phyloP scores from a whole-genome alignment of 2,329 filamentous ascomycete species.

The Ustulina deusta region DNA sequence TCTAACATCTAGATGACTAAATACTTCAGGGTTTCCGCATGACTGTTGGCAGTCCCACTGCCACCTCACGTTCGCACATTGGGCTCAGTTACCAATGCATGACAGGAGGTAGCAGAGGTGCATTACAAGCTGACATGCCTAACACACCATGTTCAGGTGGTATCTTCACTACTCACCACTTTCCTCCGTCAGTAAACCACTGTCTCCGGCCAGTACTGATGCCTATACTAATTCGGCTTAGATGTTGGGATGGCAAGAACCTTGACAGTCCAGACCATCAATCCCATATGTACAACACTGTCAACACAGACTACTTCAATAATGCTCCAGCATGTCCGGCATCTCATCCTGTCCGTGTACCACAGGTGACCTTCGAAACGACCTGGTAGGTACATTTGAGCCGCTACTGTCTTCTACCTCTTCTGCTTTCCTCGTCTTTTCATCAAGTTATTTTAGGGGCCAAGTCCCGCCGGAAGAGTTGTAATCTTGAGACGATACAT shows the following conservation, averaged over 20 bases:
- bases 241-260: slow-evolving; percentile 44
- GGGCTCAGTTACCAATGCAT: slow-evolving; percentile 57
- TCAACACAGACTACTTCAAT: slow-evolving; percentile 39
- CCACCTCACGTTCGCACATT: slow-evolving; percentile 44
- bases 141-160: slow-evolving; percentile 53
- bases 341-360: slow-evolving; percentile 50
- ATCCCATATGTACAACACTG: slow-evolving; percentile 48
- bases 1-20: neutral
- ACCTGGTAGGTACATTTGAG: slow-evolving; percentile 48
- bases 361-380: slow-evolving; percentile 54
- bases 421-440: neutral
- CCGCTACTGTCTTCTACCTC: too few relatives aligned
- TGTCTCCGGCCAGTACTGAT: neutral
- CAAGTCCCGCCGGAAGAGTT: neutral
- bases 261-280: slow-evolving; percentile 44
- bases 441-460: neutral
- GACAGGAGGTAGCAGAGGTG: slow-evolving; percentile 52
- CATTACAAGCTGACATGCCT: slow-evolving; percentile 54
- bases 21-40: slow-evolving; percentile 55
- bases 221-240: slow-evolving; percentile 20
- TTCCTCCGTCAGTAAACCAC: slow-evolving; percentile 48
- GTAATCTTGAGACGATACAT: neutral
- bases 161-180: slow-evolving; percentile 56
- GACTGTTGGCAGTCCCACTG: slow-evolving; percentile 53
- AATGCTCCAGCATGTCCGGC: slow-evolving; percentile 48